Conservation (phyloP, 768 basidiomycete species). For the Fomitopsis serialis region DNA sequence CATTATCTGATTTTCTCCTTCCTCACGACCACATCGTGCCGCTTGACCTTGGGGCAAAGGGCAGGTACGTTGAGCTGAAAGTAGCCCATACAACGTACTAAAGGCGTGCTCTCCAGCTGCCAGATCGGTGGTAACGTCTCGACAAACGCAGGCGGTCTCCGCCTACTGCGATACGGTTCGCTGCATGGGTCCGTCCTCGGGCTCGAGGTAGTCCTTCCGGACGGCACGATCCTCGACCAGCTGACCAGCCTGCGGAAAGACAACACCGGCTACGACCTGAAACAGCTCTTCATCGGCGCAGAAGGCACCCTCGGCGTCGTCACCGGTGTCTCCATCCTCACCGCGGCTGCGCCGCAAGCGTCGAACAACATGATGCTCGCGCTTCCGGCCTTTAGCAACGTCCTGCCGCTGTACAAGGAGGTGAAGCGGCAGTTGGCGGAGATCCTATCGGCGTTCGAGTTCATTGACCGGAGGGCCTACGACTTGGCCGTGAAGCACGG, state of each 20-base stretch:
- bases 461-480: slow-evolving; percentile 83
- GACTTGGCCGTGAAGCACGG: slow-evolving; percentile 81
- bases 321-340: slow-evolving; percentile 92
- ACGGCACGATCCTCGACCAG: slow-evolving; percentile 87
- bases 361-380: slow-evolving; percentile 91
- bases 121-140: slow-evolving; percentile 97
- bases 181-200: slow-evolving; percentile 94
- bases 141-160: slow-evolving; percentile 96
- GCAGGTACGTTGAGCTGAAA: slow-evolving; percentile 52
- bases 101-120: slow-evolving; percentile 50
- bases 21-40: slow-evolving; percentile 95
- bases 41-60: slow-evolving; percentile 92
- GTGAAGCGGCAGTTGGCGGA: slow-evolving; percentile 84
- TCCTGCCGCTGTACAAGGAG: slow-evolving; percentile 78
- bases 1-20: slow-evolving; percentile 78
- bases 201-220: slow-evolving; percentile 91
- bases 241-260: slow-evolving; percentile 92
- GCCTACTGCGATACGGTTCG: slow-evolving; percentile 90
- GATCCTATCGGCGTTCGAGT: slow-evolving; percentile 96
- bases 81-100: background rate
- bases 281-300: slow-evolving; percentile 96
- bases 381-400: slow-evolving; percentile 79
- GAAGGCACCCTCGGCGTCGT: slow-evolving; percentile 96
- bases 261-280: slow-evolving; percentile 97
- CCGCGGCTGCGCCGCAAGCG: slow-evolving; percentile 76